Base-by-base conservation (phyloP, 225 moss, liverwort and hornwort genomes). In the Anthoceros angustus region DNA sequence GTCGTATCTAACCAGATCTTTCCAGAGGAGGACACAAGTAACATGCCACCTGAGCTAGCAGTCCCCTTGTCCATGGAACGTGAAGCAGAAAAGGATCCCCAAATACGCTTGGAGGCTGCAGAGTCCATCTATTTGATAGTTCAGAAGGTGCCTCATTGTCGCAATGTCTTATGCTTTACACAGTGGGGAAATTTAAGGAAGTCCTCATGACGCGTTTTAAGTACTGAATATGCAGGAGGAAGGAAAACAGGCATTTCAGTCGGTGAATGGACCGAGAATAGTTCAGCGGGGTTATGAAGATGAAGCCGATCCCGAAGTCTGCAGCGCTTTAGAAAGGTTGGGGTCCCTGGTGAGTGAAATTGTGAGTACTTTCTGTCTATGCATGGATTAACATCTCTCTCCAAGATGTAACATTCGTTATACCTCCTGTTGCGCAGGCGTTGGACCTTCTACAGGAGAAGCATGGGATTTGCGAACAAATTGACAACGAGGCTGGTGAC, bases 51-150 rank as follows among this genome's bases (percentile, higher is more conserved):
- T 24, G 94, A 95, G 69, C 64, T 95, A 20, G 90, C 88, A 38
- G 88, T 86, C 41, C 94, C 94, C 0, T 62, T 95, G 61, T 95
- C 94, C 18, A 86, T 86, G 40, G 83, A 83, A 71, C 76, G 94
- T 48, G 94, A 90, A 21, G 72, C 79, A 10, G 94, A 95, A 67
- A 66, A 76, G 55, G 90, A 90, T 70, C 76, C 88, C 0, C 83
- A 91, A 78, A 90, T 95, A 69, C 86, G 94, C 26, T 74, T 88
- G 60, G 94, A 90, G 68, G 86, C 94, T 69, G 91, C 88, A 38
- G 94, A 95, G 43, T 90, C 94, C 39, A 83, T 95, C 40, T 90
- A 95, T 75, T 75, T 95, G 82, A 81, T 95, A 63, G 76, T 84
- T 42, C 64, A 90, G 39, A 75, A 81, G 80, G 80, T 80, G 55